Base-by-base conservation (phyloP, 805 yeast species). In the Candida jianshihensis region DNA sequence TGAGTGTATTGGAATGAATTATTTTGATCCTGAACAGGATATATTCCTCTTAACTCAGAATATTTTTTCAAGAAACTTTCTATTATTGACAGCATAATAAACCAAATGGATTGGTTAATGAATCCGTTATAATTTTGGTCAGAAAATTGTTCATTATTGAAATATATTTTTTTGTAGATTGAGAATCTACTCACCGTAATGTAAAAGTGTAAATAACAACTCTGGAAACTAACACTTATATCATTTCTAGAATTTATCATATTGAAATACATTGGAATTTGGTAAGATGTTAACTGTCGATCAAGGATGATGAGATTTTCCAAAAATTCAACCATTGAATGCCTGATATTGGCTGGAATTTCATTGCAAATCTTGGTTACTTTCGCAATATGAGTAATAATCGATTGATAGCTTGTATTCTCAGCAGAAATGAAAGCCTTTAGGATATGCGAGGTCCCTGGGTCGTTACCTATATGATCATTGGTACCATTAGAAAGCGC, bases 381-480 rank as follows among this genome's bases (percentile, higher is more conserved):
- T 16, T 39, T 44, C 11, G 49, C 49, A 29, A 49, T 30, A 25
- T 46, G 46, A 4, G 52, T 47, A 9, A 44, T 26, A 4, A 43
- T 31, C 4, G 52, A 35, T 14, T 49, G 41, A 25, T 42, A 46
- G 10, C 36, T 39, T 4, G 40, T 41, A 14, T 36, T 36, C 20
- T 49, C 51, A 3, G 49, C 53, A 16, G 49, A 41, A 15, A 49
- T 43, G 36, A 49, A 49, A 1, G 51, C 53, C 33, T 49, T 49
- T 8, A 49, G 30, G 18, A 42, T 42, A 30, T 43, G 48, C 1
- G 54, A 45, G 22, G 31, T 36, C 6, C 44, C 45, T 13, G 31
- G 19, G 12, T 14, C n/a, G 17, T 36, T 32, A 7, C 34, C 22
- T 9, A 4, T 6, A 11, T n/a, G 12, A 5, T 13, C 11, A 29